These are phyloP conservation scores for Casaregolazyma lundiana DNA, from an alignment of 1,139 yeast genomes.

Conservation along the genomic window DNA sequence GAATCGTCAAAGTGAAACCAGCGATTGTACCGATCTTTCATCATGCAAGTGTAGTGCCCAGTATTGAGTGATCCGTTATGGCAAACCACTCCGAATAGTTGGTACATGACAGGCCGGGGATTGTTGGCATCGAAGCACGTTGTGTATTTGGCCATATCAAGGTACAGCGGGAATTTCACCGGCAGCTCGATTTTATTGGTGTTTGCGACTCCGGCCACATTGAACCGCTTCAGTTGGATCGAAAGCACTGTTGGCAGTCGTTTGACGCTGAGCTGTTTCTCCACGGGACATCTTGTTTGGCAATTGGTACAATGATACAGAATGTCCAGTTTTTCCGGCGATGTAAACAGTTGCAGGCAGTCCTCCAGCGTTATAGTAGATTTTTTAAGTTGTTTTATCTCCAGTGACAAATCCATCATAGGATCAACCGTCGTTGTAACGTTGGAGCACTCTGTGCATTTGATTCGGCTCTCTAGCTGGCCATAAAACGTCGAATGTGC, in stretches of 20 bases:
- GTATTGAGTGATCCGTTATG: slow-evolving; percentile 92
- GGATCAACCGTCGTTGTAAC: slow-evolving; percentile 77
- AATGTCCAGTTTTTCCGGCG: slow-evolving; percentile 69
- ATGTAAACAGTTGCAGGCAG: slow-evolving; percentile 73
- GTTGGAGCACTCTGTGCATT: slow-evolving; percentile 62
- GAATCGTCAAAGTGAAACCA: slow-evolving; percentile 95
- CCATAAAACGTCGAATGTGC: slow-evolving; percentile 80
- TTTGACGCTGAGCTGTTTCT: slow-evolving; percentile 63
- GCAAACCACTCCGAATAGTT: slow-evolving; percentile 78
- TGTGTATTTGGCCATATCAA: slow-evolving; percentile 65
- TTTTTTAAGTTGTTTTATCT: slow-evolving; percentile 32
- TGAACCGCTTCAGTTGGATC: slow-evolving; percentile 83
- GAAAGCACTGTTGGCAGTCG: slow-evolving; percentile 73
- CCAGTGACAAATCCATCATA: slow-evolving; percentile 82
- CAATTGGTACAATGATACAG: slow-evolving; percentile 69
- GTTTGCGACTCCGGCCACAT: slow-evolving; percentile 39
- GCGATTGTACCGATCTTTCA: slow-evolving; percentile 60
- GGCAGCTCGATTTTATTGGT: slow-evolving; percentile 74
- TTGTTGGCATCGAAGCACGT: slow-evolving; percentile 21
- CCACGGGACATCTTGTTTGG: slow-evolving; percentile 55
- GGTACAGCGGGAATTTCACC: slow-evolving; percentile 64
- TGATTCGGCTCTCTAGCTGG: slow-evolving; percentile 65
- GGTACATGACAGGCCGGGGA: slow-evolving; percentile 46
- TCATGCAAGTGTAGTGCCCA: slow-evolving; percentile 84
- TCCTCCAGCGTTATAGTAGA: slow-evolving; percentile 42